These are phyloP conservation scores for Phytophthora boehmeriae DNA, from an alignment of 352 stramenopile genomes.

Conservation along the genomic window DNA sequence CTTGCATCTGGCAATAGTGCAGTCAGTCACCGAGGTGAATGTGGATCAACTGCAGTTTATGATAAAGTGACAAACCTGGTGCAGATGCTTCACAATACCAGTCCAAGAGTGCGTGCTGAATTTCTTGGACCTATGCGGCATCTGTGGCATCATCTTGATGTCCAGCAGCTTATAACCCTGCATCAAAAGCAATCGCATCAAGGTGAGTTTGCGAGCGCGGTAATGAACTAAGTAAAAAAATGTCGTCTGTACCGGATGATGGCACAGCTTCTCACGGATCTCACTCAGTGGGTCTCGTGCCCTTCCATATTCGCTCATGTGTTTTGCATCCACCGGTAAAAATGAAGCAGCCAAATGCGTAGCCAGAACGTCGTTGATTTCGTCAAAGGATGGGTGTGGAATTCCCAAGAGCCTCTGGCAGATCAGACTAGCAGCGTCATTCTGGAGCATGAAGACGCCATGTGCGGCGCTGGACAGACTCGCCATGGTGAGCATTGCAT, in stretches of 20 bases:
- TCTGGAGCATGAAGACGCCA: constrained; percentile 76
- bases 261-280: constrained; percentile 59
- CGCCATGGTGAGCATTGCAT: constrained; percentile 87
- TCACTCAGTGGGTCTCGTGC: constrained; percentile 34
- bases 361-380: constrained; percentile 69
- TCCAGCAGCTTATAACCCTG: constrained; percentile 78
- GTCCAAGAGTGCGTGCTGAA: constrained; percentile 80
- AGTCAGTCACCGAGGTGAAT: background rate
- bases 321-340: constrained; percentile 31
- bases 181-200: background rate
- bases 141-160: constrained; percentile 71
- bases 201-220: background rate
- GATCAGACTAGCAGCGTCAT: constrained; percentile 62
- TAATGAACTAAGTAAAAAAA: background rate
- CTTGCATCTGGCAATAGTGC: constrained; percentile 56
- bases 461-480: constrained; percentile 63
- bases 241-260: constrained; percentile 49
- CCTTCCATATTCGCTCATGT: constrained; percentile 2
- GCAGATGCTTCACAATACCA: constrained; percentile 76
- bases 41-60: background rate
- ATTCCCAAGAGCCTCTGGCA: constrained; percentile 66
- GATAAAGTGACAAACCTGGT: constrained; percentile 45
- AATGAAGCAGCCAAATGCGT: constrained; percentile 64
- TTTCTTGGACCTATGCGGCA: constrained; percentile 68
- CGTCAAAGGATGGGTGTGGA: constrained; percentile 57